phyloP scores from a whole-genome alignment of 2,329 filamentous ascomycete species.

The Daldinia eschscholtzii region DNA sequence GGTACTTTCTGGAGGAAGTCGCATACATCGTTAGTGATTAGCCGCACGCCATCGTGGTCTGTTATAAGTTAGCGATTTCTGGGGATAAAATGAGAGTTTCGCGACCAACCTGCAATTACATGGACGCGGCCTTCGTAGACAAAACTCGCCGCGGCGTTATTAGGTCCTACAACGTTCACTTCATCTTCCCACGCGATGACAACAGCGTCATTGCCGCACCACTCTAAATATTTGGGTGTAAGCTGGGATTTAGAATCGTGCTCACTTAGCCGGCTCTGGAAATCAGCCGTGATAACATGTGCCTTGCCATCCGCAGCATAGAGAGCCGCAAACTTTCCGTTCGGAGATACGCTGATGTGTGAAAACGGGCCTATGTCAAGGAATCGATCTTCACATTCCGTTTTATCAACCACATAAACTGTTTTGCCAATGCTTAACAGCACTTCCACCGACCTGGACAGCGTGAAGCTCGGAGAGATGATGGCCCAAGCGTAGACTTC shows the following conservation, averaged over 20 bases:
- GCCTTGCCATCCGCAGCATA: slow-evolving; percentile 88
- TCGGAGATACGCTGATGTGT: slow-evolving; percentile 90
- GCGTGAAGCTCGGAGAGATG: slow-evolving; percentile 86
- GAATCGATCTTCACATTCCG: slow-evolving; percentile 90
- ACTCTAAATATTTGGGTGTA: slow-evolving; percentile 87
- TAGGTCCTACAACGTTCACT: slow-evolving; percentile 90
- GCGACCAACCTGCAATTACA: slow-evolving; percentile 78
- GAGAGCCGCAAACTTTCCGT: slow-evolving; percentile 87
- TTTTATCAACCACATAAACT: slow-evolving; percentile 86
- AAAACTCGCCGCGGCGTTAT: slow-evolving; percentile 79
- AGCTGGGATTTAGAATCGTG: slow-evolving; percentile 90
- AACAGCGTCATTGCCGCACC: slow-evolving; percentile 96
- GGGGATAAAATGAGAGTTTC: neutral
- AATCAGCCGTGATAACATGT: slow-evolving; percentile 95
- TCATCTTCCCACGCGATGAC: slow-evolving; percentile 98
- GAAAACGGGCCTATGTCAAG: slow-evolving; percentile 93
- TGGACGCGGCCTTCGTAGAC: slow-evolving; percentile 95
- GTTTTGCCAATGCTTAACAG: slow-evolving; percentile 87
- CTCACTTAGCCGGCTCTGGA: slow-evolving; percentile 91
- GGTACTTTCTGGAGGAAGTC: slow-evolving; percentile 97
- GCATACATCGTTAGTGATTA: slow-evolving; percentile 94
- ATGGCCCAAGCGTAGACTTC: slow-evolving; percentile 89
- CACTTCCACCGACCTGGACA: slow-evolving; percentile 93
- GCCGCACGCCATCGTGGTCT: slow-evolving; percentile 85
- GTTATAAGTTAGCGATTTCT: slow-evolving; percentile 36